Base-by-base conservation (phyloP, 2,329 filamentous ascomycete species). In the Alternaria rosae region DNA sequence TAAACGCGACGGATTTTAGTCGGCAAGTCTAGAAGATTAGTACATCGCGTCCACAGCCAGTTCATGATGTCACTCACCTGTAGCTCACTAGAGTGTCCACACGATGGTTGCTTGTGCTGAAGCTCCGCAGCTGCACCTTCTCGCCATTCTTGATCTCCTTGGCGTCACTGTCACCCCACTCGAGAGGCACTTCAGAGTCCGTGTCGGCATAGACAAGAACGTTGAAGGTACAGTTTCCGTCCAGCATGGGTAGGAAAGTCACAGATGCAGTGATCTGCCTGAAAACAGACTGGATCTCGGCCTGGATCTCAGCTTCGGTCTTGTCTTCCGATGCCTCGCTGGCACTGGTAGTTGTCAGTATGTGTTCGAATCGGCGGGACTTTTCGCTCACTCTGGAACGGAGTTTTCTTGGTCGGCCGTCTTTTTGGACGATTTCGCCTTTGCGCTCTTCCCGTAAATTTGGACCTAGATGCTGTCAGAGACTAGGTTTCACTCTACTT, bases 141-240 rank as follows among this genome's bases (percentile, higher is more conserved):
- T 99, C 95, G 43, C 92, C 94, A 72, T 95, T 92, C 77, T 90
- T 85, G 70, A 99, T 97, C 84, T 99, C 95, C 83, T 97, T 97
- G 57, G 94, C 94, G 80, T 98, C 95, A 70, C 93, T 97, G 82
- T 99, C 95, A 48, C 95, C 95, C 95, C 95, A 99, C 80, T 99
- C 95, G 61, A 99, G 90, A 5, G 95, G 95, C 13, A 99, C 95
- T 50, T 98, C 94, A 61, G 92, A 95, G 80, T 98, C 94, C 17
- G 94, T 94, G 78, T 99, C 94, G 54, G 95, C 95, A 78, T 99
- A 99, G 4, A 99, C 95, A 42, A 99, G 87, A 50, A 99, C 94
- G 76, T 99, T 99, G 85, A 99, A 99, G 11, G 95, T 98, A 85
- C 94, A 99, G 79, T 97, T 92, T 42, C 94, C 94, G 64, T 92